A percentile compares a stretch with the other conserved stretches of the same genome.
These are phyloP conservation scores for Fusarium torulosum DNA, from an alignment of 2,329 filamentous ascomycete species.

Conservation along the genomic window DNA sequence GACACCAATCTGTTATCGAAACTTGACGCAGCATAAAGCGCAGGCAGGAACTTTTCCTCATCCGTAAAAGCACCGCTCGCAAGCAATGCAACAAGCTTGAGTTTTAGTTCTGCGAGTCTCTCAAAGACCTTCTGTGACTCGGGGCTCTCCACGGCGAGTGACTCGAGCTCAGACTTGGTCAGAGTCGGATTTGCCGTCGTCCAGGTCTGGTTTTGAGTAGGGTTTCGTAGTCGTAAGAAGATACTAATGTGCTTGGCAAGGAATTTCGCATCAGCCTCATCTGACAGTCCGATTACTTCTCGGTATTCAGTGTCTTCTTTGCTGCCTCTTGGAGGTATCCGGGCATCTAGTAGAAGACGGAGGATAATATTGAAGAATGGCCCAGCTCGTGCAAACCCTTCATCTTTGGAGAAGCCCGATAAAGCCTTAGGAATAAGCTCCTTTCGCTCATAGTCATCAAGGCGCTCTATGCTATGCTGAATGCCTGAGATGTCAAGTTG, in stretches of 20 bases:
- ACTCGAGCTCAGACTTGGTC: constrained; percentile 47
- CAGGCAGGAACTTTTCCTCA: constrained; percentile 83
- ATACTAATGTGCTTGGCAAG: constrained; percentile 82
- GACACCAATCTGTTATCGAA: constrained; percentile 83
- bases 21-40: constrained; percentile 85
- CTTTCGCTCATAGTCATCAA: constrained; percentile 71
- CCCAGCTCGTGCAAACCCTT: constrained; percentile 54
- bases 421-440: constrained; percentile 73
- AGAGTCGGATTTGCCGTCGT: constrained; percentile 52
- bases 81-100: constrained; percentile 75
- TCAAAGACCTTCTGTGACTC: constrained; percentile 71
- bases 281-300: constrained; percentile 72
- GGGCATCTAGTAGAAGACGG: constrained; percentile 77
- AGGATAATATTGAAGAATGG: constrained; percentile 87
- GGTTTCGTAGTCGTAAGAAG: constrained; percentile 66
- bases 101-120: constrained; percentile 61
- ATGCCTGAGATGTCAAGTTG: constrained; percentile 92
- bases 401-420: constrained; percentile 50
- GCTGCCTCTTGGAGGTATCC: constrained; percentile 80
- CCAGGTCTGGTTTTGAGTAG: constrained; percentile 51
- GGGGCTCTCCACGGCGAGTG: constrained; percentile 55
- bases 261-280: constrained; percentile 77
- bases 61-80: constrained; percentile 89
- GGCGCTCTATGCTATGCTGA: constrained; percentile 77
- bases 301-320: constrained; percentile 81